Evolutionary conservation across 2,329 filamentous ascomycete genomes (phyloP).

Genomic region (Pseudogymnoascus sp.): DNA sequence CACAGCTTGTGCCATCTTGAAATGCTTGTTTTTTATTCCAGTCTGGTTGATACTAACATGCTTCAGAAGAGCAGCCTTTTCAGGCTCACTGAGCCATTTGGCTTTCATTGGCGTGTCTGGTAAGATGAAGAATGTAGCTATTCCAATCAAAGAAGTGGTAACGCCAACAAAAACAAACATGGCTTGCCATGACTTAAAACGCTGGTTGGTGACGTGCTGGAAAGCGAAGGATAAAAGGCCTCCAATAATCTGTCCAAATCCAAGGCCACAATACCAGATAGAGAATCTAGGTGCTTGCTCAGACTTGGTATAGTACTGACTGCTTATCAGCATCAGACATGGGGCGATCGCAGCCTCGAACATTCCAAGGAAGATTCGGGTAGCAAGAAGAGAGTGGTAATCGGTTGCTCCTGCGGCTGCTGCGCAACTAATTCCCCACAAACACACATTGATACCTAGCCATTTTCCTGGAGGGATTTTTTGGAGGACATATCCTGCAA

Average conservation of each 20-base stretch:
- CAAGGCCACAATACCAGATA: constrained; percentile 23
- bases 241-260: constrained; percentile 16
- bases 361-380: constrained; percentile 43
- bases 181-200: constrained; percentile 18
- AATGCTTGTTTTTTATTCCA: constrained; percentile 42
- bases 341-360: constrained; percentile 26
- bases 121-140: constrained; percentile 37
- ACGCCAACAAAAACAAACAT: constrained; percentile 15
- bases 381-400: constrained; percentile 47
- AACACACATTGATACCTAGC: constrained; percentile 48
- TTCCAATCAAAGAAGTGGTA: constrained; percentile 21
- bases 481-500: constrained; percentile 49
- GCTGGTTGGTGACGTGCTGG: constrained; percentile 17
- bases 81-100: constrained; percentile 29
- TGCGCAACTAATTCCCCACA: constrained; percentile 51
- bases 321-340: constrained; percentile 29
- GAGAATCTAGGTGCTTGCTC: constrained; percentile 31
- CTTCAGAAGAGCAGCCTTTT: constrained; percentile 39
- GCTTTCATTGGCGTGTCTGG: constrained; percentile 43
- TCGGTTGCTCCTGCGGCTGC: constrained; percentile 46
- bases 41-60: constrained; percentile 48
- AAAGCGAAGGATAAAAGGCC: constrained; percentile 19
- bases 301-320: constrained; percentile 30
- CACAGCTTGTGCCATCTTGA: constrained; percentile 39
- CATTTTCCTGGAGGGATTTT: constrained; percentile 53